These are phyloP conservation scores for Nitzschia sp. DNA, from an alignment of 108 stramenopile species.

Conservation along the genomic window DNA sequence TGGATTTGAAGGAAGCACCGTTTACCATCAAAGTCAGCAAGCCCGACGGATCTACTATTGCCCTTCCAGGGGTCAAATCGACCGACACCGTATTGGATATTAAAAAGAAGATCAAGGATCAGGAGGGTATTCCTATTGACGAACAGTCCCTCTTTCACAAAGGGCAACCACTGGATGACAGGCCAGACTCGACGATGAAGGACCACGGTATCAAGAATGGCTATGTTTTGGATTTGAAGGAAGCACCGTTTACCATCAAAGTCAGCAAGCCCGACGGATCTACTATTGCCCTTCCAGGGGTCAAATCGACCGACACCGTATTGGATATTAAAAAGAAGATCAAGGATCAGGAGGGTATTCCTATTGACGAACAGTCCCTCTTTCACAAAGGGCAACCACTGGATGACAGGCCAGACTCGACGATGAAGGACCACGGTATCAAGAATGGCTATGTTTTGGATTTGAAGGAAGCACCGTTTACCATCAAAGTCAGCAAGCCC, in stretches of 20 bases:
- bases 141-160: constrained; percentile 8
- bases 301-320: constrained; percentile 11
- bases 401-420: too few relatives aligned
- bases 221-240: constrained; percentile 1
- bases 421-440: too few relatives aligned
- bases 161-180: not conserved
- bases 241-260: constrained; percentile 16
- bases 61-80: not conserved
- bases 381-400: too few relatives aligned
- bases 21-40: not conserved
- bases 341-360: not conserved
- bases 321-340: constrained; percentile 21
- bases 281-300: not conserved
- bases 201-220: constrained; percentile 19
- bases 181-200: not conserved
- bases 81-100: constrained; percentile 12
- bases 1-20: constrained; percentile 19
- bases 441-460: too few relatives aligned
- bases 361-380: too few relatives aligned
- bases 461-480: too few relatives aligned
- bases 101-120: constrained; percentile 19
- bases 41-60: not conserved
- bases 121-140: not conserved
- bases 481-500: too few relatives aligned
- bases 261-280: constrained; percentile 16